Conservation (phyloP, 345 rosid species). For the Euphorbia peplus region DNA sequence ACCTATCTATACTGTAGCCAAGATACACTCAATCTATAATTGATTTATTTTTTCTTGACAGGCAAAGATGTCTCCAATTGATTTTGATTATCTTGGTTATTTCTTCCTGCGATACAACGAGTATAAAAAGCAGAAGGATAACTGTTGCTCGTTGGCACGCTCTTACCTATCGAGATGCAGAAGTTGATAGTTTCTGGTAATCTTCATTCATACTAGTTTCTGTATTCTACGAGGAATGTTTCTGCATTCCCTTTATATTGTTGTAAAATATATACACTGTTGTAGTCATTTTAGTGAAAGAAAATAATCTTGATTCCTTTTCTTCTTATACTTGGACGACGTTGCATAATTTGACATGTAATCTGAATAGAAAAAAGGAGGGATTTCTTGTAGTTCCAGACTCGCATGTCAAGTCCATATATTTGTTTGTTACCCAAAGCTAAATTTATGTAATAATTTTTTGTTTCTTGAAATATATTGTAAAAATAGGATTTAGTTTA, state of each 20-base stretch:
- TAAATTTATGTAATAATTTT: no score
- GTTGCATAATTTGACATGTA: neutral
- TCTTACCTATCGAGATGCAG: slow-evolving; percentile 35
- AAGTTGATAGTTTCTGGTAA: slow-evolving; percentile 10
- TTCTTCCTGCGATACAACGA: slow-evolving; percentile 86
- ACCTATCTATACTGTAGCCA: neutral
- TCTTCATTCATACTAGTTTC: neutral
- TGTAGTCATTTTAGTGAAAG: neutral
- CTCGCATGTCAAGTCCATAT: no score
- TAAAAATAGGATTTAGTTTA: neutral
- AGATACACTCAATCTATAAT: neutral
- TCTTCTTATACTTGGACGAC: no score
- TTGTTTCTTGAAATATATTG: neutral
- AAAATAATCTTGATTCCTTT: neutral
- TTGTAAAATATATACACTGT: neutral
- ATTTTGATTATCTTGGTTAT: slow-evolving; percentile 76
- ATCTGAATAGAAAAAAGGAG: neutral
- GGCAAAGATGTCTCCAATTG: slow-evolving; percentile 95
- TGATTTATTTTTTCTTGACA: slow-evolving; percentile 21
- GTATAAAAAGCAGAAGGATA: slow-evolving; percentile 72
- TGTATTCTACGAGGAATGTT: neutral
- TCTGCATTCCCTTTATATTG: neutral
- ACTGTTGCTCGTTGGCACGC: slow-evolving; percentile 47
- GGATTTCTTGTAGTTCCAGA: neutral
- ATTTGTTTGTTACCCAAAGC: no score